Evolutionary conservation across 1,284 basidiomycete genomes (phyloP).

Genomic region (Naganishia sp.): DNA sequence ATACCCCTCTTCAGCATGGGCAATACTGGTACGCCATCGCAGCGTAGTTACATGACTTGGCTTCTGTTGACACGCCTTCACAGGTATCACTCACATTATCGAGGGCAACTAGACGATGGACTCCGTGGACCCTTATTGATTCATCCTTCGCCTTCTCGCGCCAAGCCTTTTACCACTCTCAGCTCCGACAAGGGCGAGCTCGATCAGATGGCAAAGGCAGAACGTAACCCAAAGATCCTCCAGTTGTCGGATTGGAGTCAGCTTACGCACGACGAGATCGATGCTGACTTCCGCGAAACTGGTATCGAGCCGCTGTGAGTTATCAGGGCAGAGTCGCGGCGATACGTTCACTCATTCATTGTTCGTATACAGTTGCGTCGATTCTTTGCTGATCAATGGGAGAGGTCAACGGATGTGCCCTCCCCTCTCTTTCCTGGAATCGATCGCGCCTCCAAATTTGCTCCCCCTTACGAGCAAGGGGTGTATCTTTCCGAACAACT

Average conservation of each 20-base stretch:
- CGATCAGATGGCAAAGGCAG: slow-evolving; percentile 25
- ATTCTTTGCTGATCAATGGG: slow-evolving; percentile 31
- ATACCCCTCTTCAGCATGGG: slow-evolving; percentile 27
- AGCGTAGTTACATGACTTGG: too few species aligned
- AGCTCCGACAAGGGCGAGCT: slow-evolving; percentile 20
- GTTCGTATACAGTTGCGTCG: slow-evolving; percentile 15
- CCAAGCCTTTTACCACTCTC: slow-evolving; percentile 20
- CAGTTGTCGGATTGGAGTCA: slow-evolving; percentile 30
- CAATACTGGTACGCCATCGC: slow-evolving; percentile 24
- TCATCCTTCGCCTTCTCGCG: slow-evolving; percentile 18
- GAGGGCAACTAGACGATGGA: slow-evolving; percentile 27
- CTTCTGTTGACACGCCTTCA: background rate
- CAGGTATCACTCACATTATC: slow-evolving; percentile 32
- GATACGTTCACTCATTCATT: background rate
- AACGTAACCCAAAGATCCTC: slow-evolving; percentile 22
- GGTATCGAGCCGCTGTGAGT: slow-evolving; percentile 33
- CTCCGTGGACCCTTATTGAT: slow-evolving; percentile 30
- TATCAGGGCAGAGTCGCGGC: background rate
- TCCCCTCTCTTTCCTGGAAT: slow-evolving; percentile 4
- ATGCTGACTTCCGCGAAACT: slow-evolving; percentile 24
- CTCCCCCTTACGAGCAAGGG: slow-evolving; percentile 29
- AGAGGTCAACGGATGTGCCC: slow-evolving; percentile 30
- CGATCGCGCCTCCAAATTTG: slow-evolving; percentile 15
- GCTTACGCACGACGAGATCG: slow-evolving; percentile 25
- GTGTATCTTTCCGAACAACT: slow-evolving; percentile 29